phyloP scores from a whole-genome alignment of 2,329 filamentous ascomycete genomes.

The Albifimbria verrucaria region DNA sequence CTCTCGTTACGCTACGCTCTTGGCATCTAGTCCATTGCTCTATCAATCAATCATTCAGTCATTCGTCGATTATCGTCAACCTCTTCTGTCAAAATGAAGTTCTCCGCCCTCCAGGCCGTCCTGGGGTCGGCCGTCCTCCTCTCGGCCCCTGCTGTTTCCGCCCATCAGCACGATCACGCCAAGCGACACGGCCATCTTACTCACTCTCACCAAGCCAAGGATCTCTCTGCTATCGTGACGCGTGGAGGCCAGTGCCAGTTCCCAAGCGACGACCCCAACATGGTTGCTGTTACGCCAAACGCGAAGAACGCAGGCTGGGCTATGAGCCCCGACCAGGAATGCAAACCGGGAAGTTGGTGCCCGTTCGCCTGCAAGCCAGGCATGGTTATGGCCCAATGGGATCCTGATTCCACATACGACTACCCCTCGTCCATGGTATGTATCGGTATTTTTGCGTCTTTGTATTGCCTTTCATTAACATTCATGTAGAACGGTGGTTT shows the following conservation, averaged over 20 bases:
- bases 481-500: slow-evolving; percentile 64
- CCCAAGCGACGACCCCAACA: slow-evolving; percentile 57
- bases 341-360: slow-evolving; percentile 66
- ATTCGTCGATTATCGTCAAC: too few relatives aligned
- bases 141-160: slow-evolving; percentile 34
- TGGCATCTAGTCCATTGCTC: not conserved
- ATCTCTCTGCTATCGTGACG: slow-evolving; percentile 40
- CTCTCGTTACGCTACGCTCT: not conserved
- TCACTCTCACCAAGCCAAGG: slow-evolving; percentile 18
- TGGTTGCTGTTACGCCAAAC: slow-evolving; percentile 65
- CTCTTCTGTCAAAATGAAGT: slow-evolving; percentile 44
- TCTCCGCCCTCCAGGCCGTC: slow-evolving; percentile 45
- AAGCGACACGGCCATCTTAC: slow-evolving; percentile 32
- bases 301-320: slow-evolving; percentile 71
- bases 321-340: slow-evolving; percentile 71
- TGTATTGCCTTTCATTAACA: not conserved
- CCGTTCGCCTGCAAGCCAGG: slow-evolving; percentile 74
- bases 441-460: slow-evolving; percentile 9
- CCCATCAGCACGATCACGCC: slow-evolving; percentile 31
- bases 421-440: slow-evolving; percentile 72
- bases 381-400: slow-evolving; percentile 77
- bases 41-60: slow-evolving; percentile 11
- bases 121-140: slow-evolving; percentile 48
- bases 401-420: slow-evolving; percentile 64
- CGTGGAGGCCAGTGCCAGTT: slow-evolving; percentile 59